phyloP scores from a whole-genome alignment of 352 stramenopile species.

The Pythium graminicola region DNA sequence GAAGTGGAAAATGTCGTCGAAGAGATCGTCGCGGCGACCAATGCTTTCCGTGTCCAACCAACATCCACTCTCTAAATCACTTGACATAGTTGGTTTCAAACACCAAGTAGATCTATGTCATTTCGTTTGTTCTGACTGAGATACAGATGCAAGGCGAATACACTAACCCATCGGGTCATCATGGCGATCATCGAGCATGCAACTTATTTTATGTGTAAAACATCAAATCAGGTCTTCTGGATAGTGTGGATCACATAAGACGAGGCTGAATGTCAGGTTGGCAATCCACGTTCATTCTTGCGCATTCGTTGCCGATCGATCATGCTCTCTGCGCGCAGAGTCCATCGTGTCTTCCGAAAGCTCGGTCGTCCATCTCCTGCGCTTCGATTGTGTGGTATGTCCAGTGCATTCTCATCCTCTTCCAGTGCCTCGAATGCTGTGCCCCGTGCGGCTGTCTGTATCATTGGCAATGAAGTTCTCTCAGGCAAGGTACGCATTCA shows the following conservation, averaged over 20 bases:
- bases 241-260: constrained; percentile 6
- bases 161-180: too few species aligned
- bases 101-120: background rate
- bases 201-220: background rate
- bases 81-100: background rate
- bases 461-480: constrained; percentile 43
- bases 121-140: background rate
- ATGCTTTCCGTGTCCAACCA: constrained; percentile 21
- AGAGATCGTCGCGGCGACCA: constrained; percentile 26
- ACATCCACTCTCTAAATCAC: constrained; percentile 5
- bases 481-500: constrained; percentile 25
- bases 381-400: background rate
- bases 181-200: background rate
- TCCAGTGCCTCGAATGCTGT: constrained; percentile 4
- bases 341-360: background rate
- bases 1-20: constrained; percentile 49
- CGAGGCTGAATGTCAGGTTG: background rate
- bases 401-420: background rate
- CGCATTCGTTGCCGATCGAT: background rate
- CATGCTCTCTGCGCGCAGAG: constrained; percentile 10
- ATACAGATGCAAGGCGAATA: background rate
- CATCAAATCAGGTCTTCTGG: background rate
- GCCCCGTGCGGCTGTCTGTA: constrained; percentile 30
- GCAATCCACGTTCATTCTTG: background rate
- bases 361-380: background rate